Base-by-base conservation (phyloP, 2,329 filamentous ascomycete species). In the Neonectria hederae region DNA sequence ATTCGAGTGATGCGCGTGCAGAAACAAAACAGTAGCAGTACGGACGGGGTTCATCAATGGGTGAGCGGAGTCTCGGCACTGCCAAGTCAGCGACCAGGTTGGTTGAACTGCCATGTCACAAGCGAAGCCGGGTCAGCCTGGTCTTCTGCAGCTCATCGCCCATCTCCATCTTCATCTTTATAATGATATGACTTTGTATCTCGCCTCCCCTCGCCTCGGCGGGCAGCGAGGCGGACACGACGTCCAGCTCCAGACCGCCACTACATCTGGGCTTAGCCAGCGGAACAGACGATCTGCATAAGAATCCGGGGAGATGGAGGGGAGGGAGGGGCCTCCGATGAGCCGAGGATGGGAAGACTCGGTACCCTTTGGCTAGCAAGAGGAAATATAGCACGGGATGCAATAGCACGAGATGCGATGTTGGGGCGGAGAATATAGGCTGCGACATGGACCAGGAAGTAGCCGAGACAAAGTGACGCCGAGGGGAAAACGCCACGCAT, bases 261-360 rank as follows among this genome's bases (percentile, higher is more conserved):
- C 65, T 58, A 55, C 51, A 59, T 59, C 58, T 65, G 2, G 28
- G 53, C 49, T 54, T 65, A 51, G 42, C 14, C 17, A 28, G n/a
- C n/a, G 26, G 48, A n/a, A 32, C 26, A 21, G 59, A 57, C 38
- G 54, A 59, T 67, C 65, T 67, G 65, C 65, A 67, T 59, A 58
- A 62, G 30, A 56, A 67, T 68, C 63, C 63, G 65, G 65, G 65
- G 65, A 58, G 55, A 67, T 63, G 65, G 65, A 65, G 65, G 60
- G 49, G 59, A 56, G 46, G 42, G 35, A 38, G 59, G 59, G 45
- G 35, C 38, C 28, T 48, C 45, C 30, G 30, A 5, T 57, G 38
- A 65, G 62, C 65, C 62, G 65, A 65, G 65, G 62, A 65, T 62
- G 48, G 48, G 35, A 46, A 55, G 45, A 62, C 30, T 21, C n/a